Conservation (phyloP, 2,329 filamentous ascomycete species). For the Pyricularia sp. region DNA sequence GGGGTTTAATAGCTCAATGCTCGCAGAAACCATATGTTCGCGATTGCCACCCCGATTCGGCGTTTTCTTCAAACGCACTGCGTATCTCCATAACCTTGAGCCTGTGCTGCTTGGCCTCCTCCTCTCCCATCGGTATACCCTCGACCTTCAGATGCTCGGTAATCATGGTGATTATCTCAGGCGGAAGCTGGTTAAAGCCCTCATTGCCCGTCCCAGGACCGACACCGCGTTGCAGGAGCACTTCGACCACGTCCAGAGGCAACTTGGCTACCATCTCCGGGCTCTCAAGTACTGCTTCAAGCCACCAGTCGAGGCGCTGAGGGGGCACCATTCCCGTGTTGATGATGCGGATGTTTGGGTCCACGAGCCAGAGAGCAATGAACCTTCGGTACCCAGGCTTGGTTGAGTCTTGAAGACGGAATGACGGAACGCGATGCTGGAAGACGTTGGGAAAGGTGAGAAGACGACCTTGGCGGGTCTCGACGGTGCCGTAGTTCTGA, state of each 20-base stretch:
- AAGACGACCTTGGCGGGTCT: constrained; percentile 29
- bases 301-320: constrained; percentile 26
- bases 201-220: no score
- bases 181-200: neutral
- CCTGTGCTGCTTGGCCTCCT: neutral
- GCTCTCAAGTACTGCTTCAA: constrained; percentile 7
- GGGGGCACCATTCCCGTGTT: constrained; percentile 29
- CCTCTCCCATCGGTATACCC: neutral
- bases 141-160: neutral
- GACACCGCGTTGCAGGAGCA: no score
- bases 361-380: constrained; percentile 49
- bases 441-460: constrained; percentile 31
- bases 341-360: constrained; percentile 40
- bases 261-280: neutral
- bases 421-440: constrained; percentile 30
- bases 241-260: neutral
- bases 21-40: constrained; percentile 1
- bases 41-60: neutral
- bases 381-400: constrained; percentile 47
- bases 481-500: constrained; percentile 31
- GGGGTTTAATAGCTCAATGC: neutral
- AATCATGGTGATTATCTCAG: neutral
- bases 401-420: constrained; percentile 36
- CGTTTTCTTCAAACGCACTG: neutral
- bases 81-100: neutral